Base-by-base conservation (phyloP, 352 stramenopile genomes). In the Pythium sukuiense region DNA sequence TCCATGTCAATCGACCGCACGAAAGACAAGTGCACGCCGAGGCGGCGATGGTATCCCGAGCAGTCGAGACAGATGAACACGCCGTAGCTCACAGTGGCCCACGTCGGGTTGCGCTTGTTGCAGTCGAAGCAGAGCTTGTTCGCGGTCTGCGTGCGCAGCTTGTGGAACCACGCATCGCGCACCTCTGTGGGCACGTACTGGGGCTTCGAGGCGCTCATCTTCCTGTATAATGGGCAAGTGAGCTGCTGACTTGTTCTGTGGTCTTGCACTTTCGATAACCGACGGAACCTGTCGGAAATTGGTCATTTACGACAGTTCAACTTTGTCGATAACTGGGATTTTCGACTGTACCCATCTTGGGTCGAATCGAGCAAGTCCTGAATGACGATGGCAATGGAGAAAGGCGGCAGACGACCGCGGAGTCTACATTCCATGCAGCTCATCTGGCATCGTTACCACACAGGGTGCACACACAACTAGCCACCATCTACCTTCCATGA, bases 1-100 rank as follows among this genome's bases (percentile, higher is more conserved):
- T 98, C 95, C 88, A 99, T 97, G 67, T 98, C 93, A 35, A 97
- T 91, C 33, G 94, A 98, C 32, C 95, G 83, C 65, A 99, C 93
- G 62, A 98, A 99, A 27, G 89, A 96, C 58, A 98, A 73, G 69
- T 98, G 94, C 50, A 98, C 92, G 46, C 95, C 95, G 54, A 99
- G 72, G 33, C 88, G 88, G 35, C 95, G 89, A 71, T 99, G 96
- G 67, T 98, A 94, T 0, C 90, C 94, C 2, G 90, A 97, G 76
- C 95, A 99, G 69, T 98, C 95, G 46, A 98, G 79, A 69, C 96
- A 99, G 67, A 99, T 98, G 67, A 99, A 98, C 45, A 98, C 91
- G 67, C 96, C 96, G 74, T 98, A 99, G 16, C 89, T 97, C 62
- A 97, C 93, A 1, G 91, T 98, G 14, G 95, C 95, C 96, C 96